These are phyloP conservation scores for Penicillium sp. DNA, from an alignment of 2,329 filamentous ascomycete genomes.

Conservation along the genomic window DNA sequence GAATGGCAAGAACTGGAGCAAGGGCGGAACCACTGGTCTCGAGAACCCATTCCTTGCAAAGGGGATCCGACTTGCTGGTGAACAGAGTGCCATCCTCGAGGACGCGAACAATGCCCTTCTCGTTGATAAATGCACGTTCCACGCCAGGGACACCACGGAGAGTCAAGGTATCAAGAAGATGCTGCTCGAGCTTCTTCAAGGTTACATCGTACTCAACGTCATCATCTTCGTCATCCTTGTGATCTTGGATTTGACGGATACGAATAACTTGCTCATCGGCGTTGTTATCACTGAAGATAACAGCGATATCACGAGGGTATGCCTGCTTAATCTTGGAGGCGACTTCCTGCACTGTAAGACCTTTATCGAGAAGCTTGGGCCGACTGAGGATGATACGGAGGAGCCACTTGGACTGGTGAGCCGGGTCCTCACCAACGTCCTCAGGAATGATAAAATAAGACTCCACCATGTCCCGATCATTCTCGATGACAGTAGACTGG, in stretches of 20 bases:
- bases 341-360: constrained; percentile 86
- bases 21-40: constrained; percentile 92
- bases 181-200: constrained; percentile 86
- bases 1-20: constrained; percentile 77
- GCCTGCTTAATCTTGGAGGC: constrained; percentile 85
- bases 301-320: constrained; percentile 79
- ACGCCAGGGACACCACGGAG: constrained; percentile 88
- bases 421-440: constrained; percentile 65
- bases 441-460: constrained; percentile 95
- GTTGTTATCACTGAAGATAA: constrained; percentile 98
- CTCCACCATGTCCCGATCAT: constrained; percentile 90
- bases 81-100: constrained; percentile 70
- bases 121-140: constrained; percentile 89
- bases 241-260: constrained; percentile 73
- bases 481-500: constrained; percentile 77
- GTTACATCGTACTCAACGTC: constrained; percentile 85
- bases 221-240: constrained; percentile 72
- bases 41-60: constrained; percentile 90
- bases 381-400: constrained; percentile 90
- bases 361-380: constrained; percentile 89
- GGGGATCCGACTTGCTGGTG: constrained; percentile 69
- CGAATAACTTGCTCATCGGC: constrained; percentile 93
- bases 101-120: constrained; percentile 68
- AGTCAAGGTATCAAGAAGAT: constrained; percentile 86
- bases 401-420: constrained; percentile 85